A percentile compares a stretch with the other conserved stretches of the same genome.
These are phyloP conservation scores for Aureobasidium pullulans DNA, from an alignment of 2,329 filamentous ascomycete species.

Conservation along the genomic window DNA sequence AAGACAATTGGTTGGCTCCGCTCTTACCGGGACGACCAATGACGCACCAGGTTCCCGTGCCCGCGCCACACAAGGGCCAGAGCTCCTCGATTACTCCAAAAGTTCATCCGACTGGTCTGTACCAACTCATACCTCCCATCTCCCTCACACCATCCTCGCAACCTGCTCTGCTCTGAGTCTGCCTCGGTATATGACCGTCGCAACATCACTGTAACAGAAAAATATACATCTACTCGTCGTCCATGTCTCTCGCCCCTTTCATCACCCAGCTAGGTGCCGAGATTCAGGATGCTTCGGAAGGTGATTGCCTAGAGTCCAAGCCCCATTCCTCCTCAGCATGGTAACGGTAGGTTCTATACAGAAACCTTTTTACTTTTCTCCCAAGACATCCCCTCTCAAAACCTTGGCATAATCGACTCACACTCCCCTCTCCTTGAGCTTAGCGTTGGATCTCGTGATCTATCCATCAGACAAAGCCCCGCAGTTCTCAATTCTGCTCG, in stretches of 20 bases:
- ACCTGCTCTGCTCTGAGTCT: not conserved
- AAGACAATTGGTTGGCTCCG: slow-evolving; percentile 1
- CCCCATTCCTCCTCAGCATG: slow-evolving; percentile 6
- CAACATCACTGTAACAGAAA: too few relatives aligned
- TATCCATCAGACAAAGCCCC: slow-evolving; percentile 76
- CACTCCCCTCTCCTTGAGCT: slow-evolving; percentile 55
- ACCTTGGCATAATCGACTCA: slow-evolving; percentile 79
- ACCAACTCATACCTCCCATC: not conserved
- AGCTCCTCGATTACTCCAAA: not conserved
- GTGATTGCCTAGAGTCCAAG: slow-evolving; percentile 10
- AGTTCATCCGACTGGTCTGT: not conserved
- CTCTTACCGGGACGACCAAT: not conserved
- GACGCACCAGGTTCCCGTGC: not conserved
- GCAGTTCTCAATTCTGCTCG: slow-evolving; percentile 70
- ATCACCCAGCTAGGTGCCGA: slow-evolving; percentile 37
- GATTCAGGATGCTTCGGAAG: slow-evolving; percentile 17
- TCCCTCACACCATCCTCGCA: slow-evolving; percentile 2
- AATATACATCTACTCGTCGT: not conserved
- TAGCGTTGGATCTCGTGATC: slow-evolving; percentile 60
- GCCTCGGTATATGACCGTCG: not conserved
- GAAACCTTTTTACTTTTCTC: slow-evolving; percentile 87
- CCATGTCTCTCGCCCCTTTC: slow-evolving; percentile 6
- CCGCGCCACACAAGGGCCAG: slow-evolving; percentile 2
- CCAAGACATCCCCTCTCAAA: slow-evolving; percentile 61
- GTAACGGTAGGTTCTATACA: slow-evolving; percentile 32